These are phyloP conservation scores for Geotrichum carabidarum DNA, from an alignment of 1,139 yeast genomes.

Conservation along the genomic window DNA sequence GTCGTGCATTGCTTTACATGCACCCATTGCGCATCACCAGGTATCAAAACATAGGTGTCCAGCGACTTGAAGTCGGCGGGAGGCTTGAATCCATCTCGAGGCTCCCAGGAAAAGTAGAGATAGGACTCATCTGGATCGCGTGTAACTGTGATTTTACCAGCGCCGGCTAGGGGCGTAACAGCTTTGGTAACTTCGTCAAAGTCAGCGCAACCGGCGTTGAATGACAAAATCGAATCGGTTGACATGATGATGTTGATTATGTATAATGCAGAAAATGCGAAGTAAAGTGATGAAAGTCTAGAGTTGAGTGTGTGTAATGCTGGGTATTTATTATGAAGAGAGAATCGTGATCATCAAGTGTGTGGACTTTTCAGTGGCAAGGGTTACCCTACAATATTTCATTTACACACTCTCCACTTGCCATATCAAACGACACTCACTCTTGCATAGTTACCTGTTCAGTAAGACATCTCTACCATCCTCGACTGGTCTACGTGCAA, in stretches of 20 bases:
- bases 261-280: background rate
- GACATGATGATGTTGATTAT: conserved; percentile 10
- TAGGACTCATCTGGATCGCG: conserved; percentile 55
- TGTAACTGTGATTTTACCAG: conserved; percentile 65
- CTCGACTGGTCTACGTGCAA: background rate
- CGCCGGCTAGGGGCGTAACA: conserved; percentile 72
- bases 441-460: background rate
- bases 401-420: background rate
- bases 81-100: conserved; percentile 41
- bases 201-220: conserved; percentile 83
- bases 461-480: too few species aligned
- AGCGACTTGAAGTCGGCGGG: conserved; percentile 40
- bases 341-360: background rate
- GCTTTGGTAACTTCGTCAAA: conserved; percentile 63
- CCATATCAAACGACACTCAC: background rate
- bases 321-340: background rate
- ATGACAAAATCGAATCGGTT: conserved; percentile 35
- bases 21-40: conserved; percentile 87
- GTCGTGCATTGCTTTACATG: conserved; percentile 68
- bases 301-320: background rate
- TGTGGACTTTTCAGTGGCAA: background rate
- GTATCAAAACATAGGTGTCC: conserved; percentile 69
- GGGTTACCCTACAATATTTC: background rate
- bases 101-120: conserved; percentile 57
- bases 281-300: too few species aligned